Evolutionary conservation across 164 flowering plant species (phyloP).

Genomic region (Paratinospora sagittata): DNA sequence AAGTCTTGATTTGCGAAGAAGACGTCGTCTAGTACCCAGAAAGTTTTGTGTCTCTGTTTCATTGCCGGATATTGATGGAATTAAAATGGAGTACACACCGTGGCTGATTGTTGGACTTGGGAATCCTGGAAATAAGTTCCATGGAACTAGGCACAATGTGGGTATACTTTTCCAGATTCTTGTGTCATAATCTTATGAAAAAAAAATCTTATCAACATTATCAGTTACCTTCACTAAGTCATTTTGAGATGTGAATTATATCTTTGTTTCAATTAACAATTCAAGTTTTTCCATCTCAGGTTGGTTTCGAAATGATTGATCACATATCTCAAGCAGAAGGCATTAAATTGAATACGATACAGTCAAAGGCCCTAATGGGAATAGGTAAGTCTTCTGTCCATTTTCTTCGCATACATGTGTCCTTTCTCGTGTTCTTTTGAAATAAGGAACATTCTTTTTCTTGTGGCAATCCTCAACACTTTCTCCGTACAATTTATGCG

Average conservation of each 20-base stretch:
- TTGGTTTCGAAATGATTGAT: conserved; percentile 99
- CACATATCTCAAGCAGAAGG: conserved; percentile 62
- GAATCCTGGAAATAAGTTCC: conserved; percentile 91
- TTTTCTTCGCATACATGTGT: background rate
- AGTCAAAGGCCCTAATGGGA: conserved; percentile 86
- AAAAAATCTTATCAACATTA: no score
- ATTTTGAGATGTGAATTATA: background rate
- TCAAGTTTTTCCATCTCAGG: conserved; percentile 29
- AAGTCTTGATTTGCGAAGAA: conserved; percentile 20
- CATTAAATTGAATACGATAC: conserved; percentile 80
- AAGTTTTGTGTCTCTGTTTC: conserved; percentile 44
- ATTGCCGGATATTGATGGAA: conserved; percentile 34
- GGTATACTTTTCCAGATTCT: conserved; percentile 5
- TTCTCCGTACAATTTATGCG: background rate
- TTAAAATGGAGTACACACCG: conserved; percentile 77
- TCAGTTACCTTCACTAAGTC: background rate
- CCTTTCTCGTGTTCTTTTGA: background rate
- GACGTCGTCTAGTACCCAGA: conserved; percentile 13
- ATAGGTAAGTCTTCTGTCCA: conserved; percentile 48
- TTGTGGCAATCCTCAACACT: background rate
- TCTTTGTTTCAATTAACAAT: background rate
- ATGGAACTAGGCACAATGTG: conserved; percentile 95
- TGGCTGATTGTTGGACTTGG: conserved; percentile 96
- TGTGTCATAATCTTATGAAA: background rate
- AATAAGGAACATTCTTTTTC: background rate